Percentiles rank a stretch among this genome's conserved stretches.
Evolutionary conservation across 805 yeast genomes (phyloP).

Genomic region (Candida boleticola): DNA sequence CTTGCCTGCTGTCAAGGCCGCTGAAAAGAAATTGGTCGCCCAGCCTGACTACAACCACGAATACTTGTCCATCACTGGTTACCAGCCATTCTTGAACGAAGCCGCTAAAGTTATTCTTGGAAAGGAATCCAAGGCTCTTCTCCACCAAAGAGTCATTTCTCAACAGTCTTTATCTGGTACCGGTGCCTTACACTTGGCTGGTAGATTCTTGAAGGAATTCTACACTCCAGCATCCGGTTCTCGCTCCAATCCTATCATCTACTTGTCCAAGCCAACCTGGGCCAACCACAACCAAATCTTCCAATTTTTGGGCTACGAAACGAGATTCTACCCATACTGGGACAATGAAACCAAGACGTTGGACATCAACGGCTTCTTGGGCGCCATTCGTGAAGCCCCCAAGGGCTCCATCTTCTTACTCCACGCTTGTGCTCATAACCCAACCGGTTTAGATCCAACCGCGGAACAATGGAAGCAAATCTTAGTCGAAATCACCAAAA

Average conservation of each 20-base stretch:
- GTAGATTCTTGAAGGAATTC: conserved; percentile 58
- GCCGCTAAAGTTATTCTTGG: conserved; percentile 78
- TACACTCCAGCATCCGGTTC: conserved; percentile 28
- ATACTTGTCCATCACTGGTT: conserved; percentile 81
- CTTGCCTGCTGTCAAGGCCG: conserved; percentile 63
- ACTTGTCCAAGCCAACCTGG: conserved; percentile 94
- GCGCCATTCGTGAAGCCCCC: conserved; percentile 63
- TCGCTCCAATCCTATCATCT: conserved; percentile 40
- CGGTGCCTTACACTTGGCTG: conserved; percentile 89
- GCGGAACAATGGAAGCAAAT: conserved; percentile 76
- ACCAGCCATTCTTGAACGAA: conserved; percentile 60
- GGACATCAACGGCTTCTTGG: conserved; percentile 66
- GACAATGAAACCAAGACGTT: conserved; percentile 65
- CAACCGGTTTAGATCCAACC: conserved; percentile 95
- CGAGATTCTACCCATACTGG: conserved; percentile 84
- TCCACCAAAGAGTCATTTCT: conserved; percentile 52
- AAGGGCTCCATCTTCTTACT: conserved; percentile 75
- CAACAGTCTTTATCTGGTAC: conserved; percentile 84
- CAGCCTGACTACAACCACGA: conserved; percentile 76
- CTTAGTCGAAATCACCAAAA: conserved; percentile 55
- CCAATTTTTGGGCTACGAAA: conserved; percentile 62
- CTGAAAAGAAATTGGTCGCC: conserved; percentile 61
- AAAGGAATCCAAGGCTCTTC: conserved; percentile 49
- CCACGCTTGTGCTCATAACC: conserved; percentile 97
- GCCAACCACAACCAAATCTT: conserved; percentile 91